Percentiles rank a stretch among this genome's conserved stretches.
phyloP scores from a whole-genome alignment of 805 yeast species.

The Starmerella lactis-condensi region DNA sequence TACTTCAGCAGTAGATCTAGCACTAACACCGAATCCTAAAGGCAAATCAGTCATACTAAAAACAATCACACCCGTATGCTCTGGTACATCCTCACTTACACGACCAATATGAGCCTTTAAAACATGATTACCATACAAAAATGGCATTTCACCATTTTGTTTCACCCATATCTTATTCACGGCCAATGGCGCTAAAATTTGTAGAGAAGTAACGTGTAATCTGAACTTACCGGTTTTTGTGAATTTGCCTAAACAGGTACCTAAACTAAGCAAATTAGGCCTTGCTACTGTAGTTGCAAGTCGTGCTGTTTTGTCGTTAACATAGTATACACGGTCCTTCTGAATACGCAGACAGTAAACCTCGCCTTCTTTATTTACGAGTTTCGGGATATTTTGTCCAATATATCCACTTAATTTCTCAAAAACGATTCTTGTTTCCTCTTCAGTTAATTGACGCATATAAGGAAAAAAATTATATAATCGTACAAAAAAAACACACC shows the following conservation, averaged over 20 bases:
- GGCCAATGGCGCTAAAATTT: conserved; percentile 68
- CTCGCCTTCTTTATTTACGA: conserved; percentile 64
- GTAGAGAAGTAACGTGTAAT: conserved; percentile 79
- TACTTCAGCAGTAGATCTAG: conserved; percentile 77
- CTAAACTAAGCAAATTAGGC: conserved; percentile 76
- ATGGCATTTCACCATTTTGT: conserved; percentile 96
- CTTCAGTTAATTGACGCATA: conserved; percentile 93
- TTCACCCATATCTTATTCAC: conserved; percentile 92
- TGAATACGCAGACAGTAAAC: conserved; percentile 92
- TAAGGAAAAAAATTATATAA: not conserved
- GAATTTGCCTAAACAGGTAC: conserved; percentile 87
- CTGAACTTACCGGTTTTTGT: conserved; percentile 95
- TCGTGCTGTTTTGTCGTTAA: conserved; percentile 56
- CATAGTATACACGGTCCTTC: conserved; percentile 91
- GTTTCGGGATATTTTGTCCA: conserved; percentile 80
- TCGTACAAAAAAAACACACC: not conserved
- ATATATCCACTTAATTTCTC: conserved; percentile 91
- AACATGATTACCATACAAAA: conserved; percentile 86
- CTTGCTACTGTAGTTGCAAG: conserved; percentile 83
- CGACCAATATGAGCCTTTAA: conserved; percentile 92
- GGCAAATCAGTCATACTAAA: conserved; percentile 86
- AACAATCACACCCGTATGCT: conserved; percentile 87
- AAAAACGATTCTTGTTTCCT: conserved; percentile 87
- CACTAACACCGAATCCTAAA: conserved; percentile 85
- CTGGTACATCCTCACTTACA: conserved; percentile 94